Evolutionary conservation across 2,329 filamentous ascomycete genomes (phyloP), one percentile per base, ranked within the genome.

Genomic region (Coniella vitis): DNA sequence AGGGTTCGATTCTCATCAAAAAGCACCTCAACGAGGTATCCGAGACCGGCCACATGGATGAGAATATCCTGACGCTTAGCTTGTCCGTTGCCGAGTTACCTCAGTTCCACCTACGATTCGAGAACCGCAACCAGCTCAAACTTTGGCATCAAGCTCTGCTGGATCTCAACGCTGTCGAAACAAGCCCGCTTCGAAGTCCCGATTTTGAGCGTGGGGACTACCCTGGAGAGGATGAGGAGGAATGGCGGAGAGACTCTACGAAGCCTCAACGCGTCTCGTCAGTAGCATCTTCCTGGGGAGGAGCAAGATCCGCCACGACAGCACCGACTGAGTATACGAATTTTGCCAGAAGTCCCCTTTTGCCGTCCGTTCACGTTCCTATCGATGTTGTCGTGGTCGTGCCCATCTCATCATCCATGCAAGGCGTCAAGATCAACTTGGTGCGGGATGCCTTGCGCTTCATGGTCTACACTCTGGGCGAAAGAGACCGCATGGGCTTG

Each of bases 1-100:
- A 98, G 69, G 93, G 93, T 16, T 97, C 93, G 0, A 98, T 98
- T 57, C 73, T 98, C 54, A 97, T 98, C 68, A 96, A 95, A 72
- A 96, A 95, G 72, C 93, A 98, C 64, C 75, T 98, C 38, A 94
- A 93, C 62, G 87, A 93, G 57, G 89, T 97, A 20, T 70, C 72
- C 16, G 90, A 96, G 64, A 80, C 78, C 7, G 79, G 79, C 46
- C 72, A 64, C 51, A 74, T 72, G 66, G 90, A 95, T 57, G 87
- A 94, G 56, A 84, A 89, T 44, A 76, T 96, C 50, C 74, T 98
- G 46, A 95, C 93, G 0, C 75, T 98, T 34, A 94, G 86, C 60
- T 77, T 98, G 13, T 95, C 91, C 0, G 93, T 98, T 25, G 79
- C 81, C 35, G 93, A 98, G 66, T 76, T 98, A 14, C 93, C 93